Evolutionary conservation across 2,329 filamentous ascomycete species (phyloP), one percentile per base, ranked within the genome.

Genomic region (Colletotrichum echinochloae): DNA sequence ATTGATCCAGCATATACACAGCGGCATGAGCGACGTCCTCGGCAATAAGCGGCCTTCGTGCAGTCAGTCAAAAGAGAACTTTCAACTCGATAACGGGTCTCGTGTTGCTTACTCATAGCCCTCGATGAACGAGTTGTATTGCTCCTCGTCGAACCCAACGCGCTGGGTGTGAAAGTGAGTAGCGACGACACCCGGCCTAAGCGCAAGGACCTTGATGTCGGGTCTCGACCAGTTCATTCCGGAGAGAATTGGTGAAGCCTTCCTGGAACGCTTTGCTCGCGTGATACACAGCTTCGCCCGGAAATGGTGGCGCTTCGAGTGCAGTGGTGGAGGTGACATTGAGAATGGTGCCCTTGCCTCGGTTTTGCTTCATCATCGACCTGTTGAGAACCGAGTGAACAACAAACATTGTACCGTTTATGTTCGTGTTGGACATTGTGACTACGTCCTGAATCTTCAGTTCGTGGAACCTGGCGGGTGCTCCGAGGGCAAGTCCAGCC

Each of bases 211-310:
- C n/a, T 81, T 80, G 65, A 86, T 84, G 70, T 85, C 81, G 0
- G 0, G 83, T 84, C 3, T 80, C 82, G 28, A 72, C 75, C 11
- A 86, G 74, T 74, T 88, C 86, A 23, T 79, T 85, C 0, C 85
- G 77, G 12, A 87, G 78, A 1, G 80, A 79, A 65, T 87, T 86
- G 0, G 82, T 83, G 71, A 88, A 86, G 0, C 76, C 85, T 65
- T 87, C 84, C 61, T 84, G 83, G 3, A 77, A 79, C 0, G 84
- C 83, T 72, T 86, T 86, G 71, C 77, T 82, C 5, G 83, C 79
- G 68, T 86, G 84, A 64, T 86, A 85, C 11, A 87, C 83, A 0
- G 83, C 81, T 72, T 87, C 85, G 16, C 85, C 84, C 0, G 82
- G 77, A 60, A 86, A 86, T 0, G 84, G 85, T 0, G 84, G 85